Percentiles rank a stretch among this genome's conserved stretches.
Evolutionary conservation across 176 grass and related monocot genomes (phyloP).

Genomic region (Ananas comosus): DNA sequence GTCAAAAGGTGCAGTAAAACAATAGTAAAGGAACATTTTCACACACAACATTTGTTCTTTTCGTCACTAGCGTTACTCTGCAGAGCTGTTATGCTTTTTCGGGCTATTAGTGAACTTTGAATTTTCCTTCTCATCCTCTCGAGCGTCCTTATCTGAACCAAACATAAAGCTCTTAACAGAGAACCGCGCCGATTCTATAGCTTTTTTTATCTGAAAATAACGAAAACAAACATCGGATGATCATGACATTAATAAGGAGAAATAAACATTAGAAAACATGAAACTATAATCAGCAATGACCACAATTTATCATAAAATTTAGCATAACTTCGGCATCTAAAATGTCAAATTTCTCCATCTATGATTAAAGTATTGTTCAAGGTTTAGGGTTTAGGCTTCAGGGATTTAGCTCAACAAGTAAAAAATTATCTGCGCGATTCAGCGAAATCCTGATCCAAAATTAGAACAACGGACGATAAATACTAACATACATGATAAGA

Average conservation of each 20-base stretch:
- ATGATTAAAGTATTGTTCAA: neutral
- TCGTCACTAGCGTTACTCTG: neutral
- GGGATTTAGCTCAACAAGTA: too few relatives aligned
- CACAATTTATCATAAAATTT: too few relatives aligned
- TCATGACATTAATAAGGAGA: too few relatives aligned
- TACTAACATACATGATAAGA: neutral
- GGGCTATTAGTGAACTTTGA: neutral
- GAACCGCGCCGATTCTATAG: conserved; percentile 23
- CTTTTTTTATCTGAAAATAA: conserved; percentile 43
- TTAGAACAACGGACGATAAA: neutral
- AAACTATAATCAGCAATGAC: too few relatives aligned
- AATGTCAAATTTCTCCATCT: too few relatives aligned
- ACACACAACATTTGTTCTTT: neutral
- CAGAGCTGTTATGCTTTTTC: neutral
- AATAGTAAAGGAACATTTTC: neutral
- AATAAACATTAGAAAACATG: too few relatives aligned
- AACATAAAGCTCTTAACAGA: conserved; percentile 36
- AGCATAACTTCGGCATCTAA: too few relatives aligned
- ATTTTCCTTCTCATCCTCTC: conserved; percentile 11
- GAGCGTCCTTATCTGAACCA: conserved; percentile 9
- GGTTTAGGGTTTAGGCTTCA: neutral
- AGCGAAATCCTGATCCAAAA: neutral
- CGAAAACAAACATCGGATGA: too few relatives aligned
- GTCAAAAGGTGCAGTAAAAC: neutral
- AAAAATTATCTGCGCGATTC: too few relatives aligned